Evolutionary conservation across 129 eudicot species (phyloP).

Genomic region (Flaveria sonorensis): DNA sequence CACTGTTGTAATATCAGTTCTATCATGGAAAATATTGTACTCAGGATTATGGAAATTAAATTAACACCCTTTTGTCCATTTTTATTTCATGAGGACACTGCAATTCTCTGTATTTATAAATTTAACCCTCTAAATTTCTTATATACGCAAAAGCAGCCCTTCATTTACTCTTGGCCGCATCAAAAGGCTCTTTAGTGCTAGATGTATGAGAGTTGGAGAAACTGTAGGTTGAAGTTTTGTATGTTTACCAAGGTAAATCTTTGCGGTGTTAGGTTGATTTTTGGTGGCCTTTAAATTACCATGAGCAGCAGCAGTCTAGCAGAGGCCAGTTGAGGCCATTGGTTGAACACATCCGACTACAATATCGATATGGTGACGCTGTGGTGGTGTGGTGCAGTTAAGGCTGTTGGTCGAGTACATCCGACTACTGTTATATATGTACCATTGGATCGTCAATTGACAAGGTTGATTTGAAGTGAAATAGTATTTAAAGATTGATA

Average conservation of each 20-base stretch:
- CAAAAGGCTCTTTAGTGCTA: background rate
- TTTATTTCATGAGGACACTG: background rate
- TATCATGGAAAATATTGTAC: slow-evolving; percentile 31
- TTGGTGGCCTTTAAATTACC: background rate
- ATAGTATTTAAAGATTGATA: too few relatives aligned
- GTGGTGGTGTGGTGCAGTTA: too few relatives aligned
- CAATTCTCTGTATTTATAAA: background rate
- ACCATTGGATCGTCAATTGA: too few relatives aligned
- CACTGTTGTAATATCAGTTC: slow-evolving; percentile 34
- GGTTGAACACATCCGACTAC: background rate
- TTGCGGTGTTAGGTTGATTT: too few relatives aligned
- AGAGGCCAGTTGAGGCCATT: slow-evolving; percentile 2
- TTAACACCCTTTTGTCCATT: slow-evolving; percentile 10
- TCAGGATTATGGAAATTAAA: slow-evolving; percentile 17
- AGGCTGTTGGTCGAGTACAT: too few relatives aligned
- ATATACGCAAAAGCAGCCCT: background rate
- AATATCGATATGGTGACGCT: too few relatives aligned
- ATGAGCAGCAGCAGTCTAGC: background rate
- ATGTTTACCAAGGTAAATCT: too few relatives aligned
- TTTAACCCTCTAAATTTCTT: background rate
- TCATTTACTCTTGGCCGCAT: slow-evolving; percentile 6
- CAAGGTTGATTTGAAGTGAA: too few relatives aligned
- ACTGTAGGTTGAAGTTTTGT: too few relatives aligned
- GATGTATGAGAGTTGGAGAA: background rate
- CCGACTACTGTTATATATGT: too few relatives aligned